Evolutionary conservation across 2,329 filamentous ascomycete species (phyloP).

Genomic region (Xylaria sp.): DNA sequence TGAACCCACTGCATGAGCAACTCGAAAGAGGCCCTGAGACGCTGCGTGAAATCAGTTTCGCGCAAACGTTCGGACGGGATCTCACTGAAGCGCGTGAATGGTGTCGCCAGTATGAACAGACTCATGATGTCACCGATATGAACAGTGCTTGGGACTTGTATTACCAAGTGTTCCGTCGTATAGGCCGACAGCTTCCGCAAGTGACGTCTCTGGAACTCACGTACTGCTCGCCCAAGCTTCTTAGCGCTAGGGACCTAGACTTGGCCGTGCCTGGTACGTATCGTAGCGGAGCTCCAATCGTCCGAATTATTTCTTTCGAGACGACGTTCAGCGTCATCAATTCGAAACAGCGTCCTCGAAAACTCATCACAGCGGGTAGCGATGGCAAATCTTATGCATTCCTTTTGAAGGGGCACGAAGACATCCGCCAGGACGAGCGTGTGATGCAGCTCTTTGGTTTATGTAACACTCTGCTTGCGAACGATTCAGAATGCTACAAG

Average conservation of each 20-base stretch:
- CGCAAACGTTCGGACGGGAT: conserved; percentile 95
- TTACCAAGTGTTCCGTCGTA: conserved; percentile 97
- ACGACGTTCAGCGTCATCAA: conserved; percentile 89
- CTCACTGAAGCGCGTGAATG: conserved; percentile 94
- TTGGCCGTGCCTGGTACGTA: conserved; percentile 97
- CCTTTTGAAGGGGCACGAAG: conserved; percentile 96
- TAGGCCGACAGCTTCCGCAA: conserved; percentile 89
- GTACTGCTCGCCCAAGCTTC: conserved; percentile 94
- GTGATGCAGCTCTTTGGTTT: conserved; percentile 99
- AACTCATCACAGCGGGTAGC: conserved; percentile 85
- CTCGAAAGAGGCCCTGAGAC: conserved; percentile 92
- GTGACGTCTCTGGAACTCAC: conserved; percentile 91
- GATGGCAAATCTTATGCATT: conserved; percentile 90
- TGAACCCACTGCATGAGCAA: conserved; percentile 89
- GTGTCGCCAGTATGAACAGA: conserved; percentile 89
- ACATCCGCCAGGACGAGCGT: conserved; percentile 97
- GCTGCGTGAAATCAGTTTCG: conserved; percentile 93
- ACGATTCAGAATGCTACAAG: conserved; percentile 96
- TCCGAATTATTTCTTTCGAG: conserved; percentile 88
- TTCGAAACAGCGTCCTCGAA: conserved; percentile 93
- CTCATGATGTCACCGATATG: conserved; percentile 89
- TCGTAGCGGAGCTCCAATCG: conserved; percentile 75
- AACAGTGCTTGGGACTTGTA: conserved; percentile 99
- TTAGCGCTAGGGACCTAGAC: conserved; percentile 83
- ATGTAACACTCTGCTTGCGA: conserved; percentile 91